A percentile compares a stretch with the other conserved stretches of the same genome.
phyloP scores from a whole-genome alignment of 306 rosid genomes.

The Gleditsia sinensis region DNA sequence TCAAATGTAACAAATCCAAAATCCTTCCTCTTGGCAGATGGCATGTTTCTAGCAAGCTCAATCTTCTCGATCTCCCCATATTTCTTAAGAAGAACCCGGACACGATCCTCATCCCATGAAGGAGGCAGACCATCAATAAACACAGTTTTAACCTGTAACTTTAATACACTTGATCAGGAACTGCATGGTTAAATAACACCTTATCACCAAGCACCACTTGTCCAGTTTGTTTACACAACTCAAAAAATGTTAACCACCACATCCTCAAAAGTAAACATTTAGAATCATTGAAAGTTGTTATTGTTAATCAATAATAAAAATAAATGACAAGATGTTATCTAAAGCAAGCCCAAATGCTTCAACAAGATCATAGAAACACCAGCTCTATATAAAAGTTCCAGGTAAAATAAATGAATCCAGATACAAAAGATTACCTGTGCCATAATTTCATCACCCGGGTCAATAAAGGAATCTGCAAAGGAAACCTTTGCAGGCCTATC shows the following conservation, averaged over 20 bases:
- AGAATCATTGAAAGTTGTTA: not conserved
- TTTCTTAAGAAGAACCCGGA: constrained; percentile 69
- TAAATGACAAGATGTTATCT: not conserved
- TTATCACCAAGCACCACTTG: constrained; percentile 5
- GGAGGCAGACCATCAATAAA: constrained; percentile 94
- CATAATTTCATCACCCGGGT: constrained; percentile 98
- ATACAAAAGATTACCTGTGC: constrained; percentile 74
- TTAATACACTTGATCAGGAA: constrained; percentile 38
- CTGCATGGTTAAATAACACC: not conserved
- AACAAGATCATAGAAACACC: constrained; percentile 16
- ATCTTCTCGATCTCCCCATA: constrained; percentile 81
- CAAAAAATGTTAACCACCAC: not conserved
- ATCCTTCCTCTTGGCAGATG: constrained; percentile 93
- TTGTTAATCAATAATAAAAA: constrained; percentile 6
- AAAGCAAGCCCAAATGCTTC: constrained; percentile 12
- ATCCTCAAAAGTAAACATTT: constrained; percentile 12
- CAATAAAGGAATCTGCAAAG: constrained; percentile 96
- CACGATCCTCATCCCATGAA: constrained; percentile 90
- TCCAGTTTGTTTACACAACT: not conserved
- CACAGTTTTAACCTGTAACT: constrained; percentile 90
- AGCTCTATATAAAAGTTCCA: constrained; percentile 11
- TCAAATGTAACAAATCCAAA: constrained; percentile 95
- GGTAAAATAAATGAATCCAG: constrained; percentile 25
- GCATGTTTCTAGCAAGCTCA: constrained; percentile 97
- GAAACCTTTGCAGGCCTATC: constrained; percentile 99